Percentiles rank a stretch among this genome's conserved stretches.
Conservation (phyloP, 352 stramenopile genomes). For the Phytophthora sansomeana region DNA sequence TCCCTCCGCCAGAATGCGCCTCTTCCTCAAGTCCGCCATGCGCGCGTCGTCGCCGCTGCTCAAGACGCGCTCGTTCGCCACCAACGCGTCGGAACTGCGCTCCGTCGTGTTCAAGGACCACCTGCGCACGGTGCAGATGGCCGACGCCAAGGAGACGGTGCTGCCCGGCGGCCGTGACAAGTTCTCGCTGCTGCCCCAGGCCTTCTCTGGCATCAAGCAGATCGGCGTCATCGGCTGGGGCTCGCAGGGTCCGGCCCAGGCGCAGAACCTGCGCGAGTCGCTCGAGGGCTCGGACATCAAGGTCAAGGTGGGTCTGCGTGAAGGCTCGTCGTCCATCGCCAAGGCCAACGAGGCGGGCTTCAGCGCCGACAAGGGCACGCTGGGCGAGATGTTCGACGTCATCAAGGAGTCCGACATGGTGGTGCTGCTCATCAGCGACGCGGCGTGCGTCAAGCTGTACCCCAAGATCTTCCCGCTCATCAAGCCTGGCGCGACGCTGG, state of each 20-base stretch:
- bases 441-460: slow-evolving; percentile 95
- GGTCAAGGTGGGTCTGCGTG: slow-evolving; percentile 92
- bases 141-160: slow-evolving; percentile 77
- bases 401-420: slow-evolving; percentile 98
- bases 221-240: slow-evolving; percentile 98
- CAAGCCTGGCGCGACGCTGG: slow-evolving; percentile 95
- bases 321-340: slow-evolving; percentile 79
- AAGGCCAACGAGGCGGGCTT: slow-evolving; percentile 93
- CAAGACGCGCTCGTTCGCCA: slow-evolving; percentile 60
- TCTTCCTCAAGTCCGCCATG: slow-evolving; percentile 70
- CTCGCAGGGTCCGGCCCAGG: slow-evolving; percentile 97
- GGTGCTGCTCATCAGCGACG: slow-evolving; percentile 97
- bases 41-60: slow-evolving; percentile 53
- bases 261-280: slow-evolving; percentile 97
- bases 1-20: too few species aligned
- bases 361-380: slow-evolving; percentile 92
- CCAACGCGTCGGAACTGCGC: slow-evolving; percentile 66
- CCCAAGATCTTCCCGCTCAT: slow-evolving; percentile 97
- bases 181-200: slow-evolving; percentile 95
- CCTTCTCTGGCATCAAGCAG: slow-evolving; percentile 97
- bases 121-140: slow-evolving; percentile 82
- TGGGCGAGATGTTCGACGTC: slow-evolving; percentile 97
- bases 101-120: slow-evolving; percentile 79
- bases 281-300: slow-evolving; percentile 79
- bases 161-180: slow-evolving; percentile 91